These are phyloP conservation scores for Podospora comata DNA, from an alignment of 495 filamentous ascomycete species.

Conservation along the genomic window DNA sequence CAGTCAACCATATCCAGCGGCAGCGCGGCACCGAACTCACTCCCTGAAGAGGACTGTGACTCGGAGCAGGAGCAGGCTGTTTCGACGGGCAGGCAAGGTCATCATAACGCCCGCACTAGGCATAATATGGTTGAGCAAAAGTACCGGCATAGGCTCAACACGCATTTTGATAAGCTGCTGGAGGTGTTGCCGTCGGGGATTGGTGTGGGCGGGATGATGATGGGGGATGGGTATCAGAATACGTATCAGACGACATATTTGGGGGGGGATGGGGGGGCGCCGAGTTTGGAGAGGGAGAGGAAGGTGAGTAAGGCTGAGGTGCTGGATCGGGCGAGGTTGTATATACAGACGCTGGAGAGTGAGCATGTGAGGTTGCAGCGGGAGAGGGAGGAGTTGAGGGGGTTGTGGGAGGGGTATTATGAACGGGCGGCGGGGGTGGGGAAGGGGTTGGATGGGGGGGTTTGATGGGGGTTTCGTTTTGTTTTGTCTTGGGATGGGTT, in stretches of 20 bases:
- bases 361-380: conserved; percentile 16
- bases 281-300: conserved; percentile 5
- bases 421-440: neutral
- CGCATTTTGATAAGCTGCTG: conserved; percentile 27
- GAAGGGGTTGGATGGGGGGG: neutral
- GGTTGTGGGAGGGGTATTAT: conserved; percentile 11
- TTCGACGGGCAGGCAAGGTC: neutral
- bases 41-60: neutral
- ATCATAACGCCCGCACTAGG: conserved; percentile 5
- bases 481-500: neutral
- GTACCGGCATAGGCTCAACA: conserved; percentile 30
- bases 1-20: neutral
- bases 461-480: too few species aligned
- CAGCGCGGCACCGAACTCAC: neutral
- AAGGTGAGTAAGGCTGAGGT: conserved; percentile 35
- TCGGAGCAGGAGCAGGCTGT: neutral
- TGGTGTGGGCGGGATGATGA: neutral
- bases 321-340: conserved; percentile 28
- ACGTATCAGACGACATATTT: too few species aligned
- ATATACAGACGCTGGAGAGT: conserved; percentile 27
- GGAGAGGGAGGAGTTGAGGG: conserved; percentile 19
- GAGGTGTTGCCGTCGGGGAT: conserved; percentile 14
- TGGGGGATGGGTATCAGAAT: neutral
- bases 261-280: neutral
- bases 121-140: conserved; percentile 33